These are phyloP conservation scores for Syzygium syzygioides DNA, from an alignment of 441 rosid species.

Conservation along the genomic window DNA sequence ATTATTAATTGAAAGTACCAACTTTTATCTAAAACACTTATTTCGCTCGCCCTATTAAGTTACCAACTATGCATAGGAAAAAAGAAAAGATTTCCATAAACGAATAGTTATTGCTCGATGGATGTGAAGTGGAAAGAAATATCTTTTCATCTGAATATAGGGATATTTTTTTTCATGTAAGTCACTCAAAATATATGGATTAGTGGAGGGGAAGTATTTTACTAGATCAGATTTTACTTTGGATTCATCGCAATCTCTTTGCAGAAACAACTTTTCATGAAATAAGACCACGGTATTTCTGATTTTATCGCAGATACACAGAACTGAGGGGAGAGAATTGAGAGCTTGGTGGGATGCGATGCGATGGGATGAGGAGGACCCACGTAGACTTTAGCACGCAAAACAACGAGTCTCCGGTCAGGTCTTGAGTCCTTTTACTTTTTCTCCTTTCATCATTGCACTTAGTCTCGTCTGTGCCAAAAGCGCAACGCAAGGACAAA, in stretches of 20 bases:
- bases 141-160: not conserved
- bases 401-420: not conserved
- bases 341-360: not conserved
- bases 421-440: not conserved
- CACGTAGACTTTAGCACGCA: not conserved
- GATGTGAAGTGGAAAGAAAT: not conserved
- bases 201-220: not conserved
- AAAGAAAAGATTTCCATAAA: not conserved
- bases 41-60: not conserved
- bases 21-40: accelerated
- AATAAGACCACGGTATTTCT: not conserved
- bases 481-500: not conserved
- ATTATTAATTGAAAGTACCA: not conserved
- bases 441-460: not conserved
- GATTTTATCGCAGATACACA: not conserved
- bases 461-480: not conserved
- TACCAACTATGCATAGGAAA: not conserved
- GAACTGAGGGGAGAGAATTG: not conserved
- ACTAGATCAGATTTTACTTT: not conserved
- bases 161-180: not conserved
- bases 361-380: not conserved
- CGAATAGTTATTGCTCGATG: not conserved
- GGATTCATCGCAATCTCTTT: not conserved
- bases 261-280: not conserved
- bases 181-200: not conserved